These are phyloP conservation scores for Fusarium armeniacum DNA, from an alignment of 2,329 filamentous ascomycete species.

Conservation along the genomic window DNA sequence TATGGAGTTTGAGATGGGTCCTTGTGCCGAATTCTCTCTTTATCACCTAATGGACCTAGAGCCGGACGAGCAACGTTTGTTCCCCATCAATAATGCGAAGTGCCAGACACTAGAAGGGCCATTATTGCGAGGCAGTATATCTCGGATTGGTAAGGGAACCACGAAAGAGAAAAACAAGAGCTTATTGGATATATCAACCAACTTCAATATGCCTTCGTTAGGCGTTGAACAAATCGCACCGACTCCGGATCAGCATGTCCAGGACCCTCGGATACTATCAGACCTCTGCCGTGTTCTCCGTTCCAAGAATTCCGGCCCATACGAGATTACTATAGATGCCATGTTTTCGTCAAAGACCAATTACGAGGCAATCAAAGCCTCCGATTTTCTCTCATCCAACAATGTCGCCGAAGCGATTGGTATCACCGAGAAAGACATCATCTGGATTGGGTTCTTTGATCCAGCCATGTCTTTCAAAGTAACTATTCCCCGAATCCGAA, in stretches of 20 bases:
- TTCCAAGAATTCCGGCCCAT: slow-evolving; percentile 62
- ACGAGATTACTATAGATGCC: slow-evolving; percentile 66
- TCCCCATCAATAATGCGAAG: background rate
- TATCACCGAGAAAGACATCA: slow-evolving; percentile 48
- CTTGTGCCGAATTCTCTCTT: slow-evolving; percentile 60
- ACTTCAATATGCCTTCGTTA: background rate
- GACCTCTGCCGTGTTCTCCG: slow-evolving; percentile 60
- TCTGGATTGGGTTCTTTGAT: slow-evolving; percentile 60
- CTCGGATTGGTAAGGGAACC: slow-evolving; percentile 16
- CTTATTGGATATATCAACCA: rapidly evolving
- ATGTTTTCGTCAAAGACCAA: slow-evolving; percentile 58
- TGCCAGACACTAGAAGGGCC: background rate
- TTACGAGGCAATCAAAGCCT: slow-evolving; percentile 49
- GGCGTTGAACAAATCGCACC: background rate
- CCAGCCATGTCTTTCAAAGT: slow-evolving; percentile 63
- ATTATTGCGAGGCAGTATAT: slow-evolving; percentile 6
- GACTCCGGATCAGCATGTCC: rapidly evolving
- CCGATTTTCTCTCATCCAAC: slow-evolving; percentile 16
- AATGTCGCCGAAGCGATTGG: slow-evolving; percentile 46
- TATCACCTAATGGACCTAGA: slow-evolving; percentile 65
- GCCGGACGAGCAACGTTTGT: slow-evolving; percentile 44
- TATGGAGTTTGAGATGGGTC: slow-evolving; percentile 52
- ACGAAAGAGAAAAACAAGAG: rapidly evolving
- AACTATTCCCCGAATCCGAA: slow-evolving; percentile 28
- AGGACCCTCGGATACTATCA: slow-evolving; percentile 28